Evolutionary conservation across 805 yeast genomes (phyloP).

Genomic region (Zygoascus tannicola): DNA sequence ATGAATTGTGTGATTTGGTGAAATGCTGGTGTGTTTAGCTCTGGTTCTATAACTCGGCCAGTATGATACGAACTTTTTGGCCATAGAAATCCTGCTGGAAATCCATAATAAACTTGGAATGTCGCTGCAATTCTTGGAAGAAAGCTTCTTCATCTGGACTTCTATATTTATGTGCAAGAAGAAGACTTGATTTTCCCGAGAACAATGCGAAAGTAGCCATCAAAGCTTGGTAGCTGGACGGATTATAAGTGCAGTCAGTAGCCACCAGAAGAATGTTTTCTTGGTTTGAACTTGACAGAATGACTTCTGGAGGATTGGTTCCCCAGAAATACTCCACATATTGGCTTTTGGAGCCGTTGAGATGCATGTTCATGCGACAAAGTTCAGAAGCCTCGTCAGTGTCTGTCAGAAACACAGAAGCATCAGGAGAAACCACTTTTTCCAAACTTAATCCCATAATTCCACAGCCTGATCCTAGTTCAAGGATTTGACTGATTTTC

Average conservation of each 20-base stretch:
- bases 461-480: constrained; percentile 39
- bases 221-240: constrained; percentile 31
- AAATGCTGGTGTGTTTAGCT: no score
- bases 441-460: constrained; percentile 29
- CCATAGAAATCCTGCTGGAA: constrained; percentile 4
- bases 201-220: constrained; percentile 10
- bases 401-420: constrained; percentile 28
- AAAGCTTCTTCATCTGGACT: constrained; percentile 17
- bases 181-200: constrained; percentile 18
- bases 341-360: constrained; percentile 17
- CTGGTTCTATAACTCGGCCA: constrained; percentile 2
- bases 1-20: no score
- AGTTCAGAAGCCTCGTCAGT: constrained; percentile 32
- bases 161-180: constrained; percentile 29
- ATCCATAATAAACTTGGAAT: constrained; percentile 2
- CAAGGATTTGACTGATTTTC: constrained; percentile 23
- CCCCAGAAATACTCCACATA: constrained; percentile 35
- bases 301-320: constrained; percentile 6
- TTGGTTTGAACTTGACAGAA: not conserved
- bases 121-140: constrained; percentile 11
- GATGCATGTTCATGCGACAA: constrained; percentile 27
- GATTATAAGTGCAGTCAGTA: constrained; percentile 38
- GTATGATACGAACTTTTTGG: constrained; percentile 8
- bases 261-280: constrained; percentile 29
- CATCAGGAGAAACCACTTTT: constrained; percentile 8